Evolutionary conservation across 2,329 filamentous ascomycete genomes (phyloP), one percentile per base, ranked within the genome.

Genomic region (Fusarium metavorans): DNA sequence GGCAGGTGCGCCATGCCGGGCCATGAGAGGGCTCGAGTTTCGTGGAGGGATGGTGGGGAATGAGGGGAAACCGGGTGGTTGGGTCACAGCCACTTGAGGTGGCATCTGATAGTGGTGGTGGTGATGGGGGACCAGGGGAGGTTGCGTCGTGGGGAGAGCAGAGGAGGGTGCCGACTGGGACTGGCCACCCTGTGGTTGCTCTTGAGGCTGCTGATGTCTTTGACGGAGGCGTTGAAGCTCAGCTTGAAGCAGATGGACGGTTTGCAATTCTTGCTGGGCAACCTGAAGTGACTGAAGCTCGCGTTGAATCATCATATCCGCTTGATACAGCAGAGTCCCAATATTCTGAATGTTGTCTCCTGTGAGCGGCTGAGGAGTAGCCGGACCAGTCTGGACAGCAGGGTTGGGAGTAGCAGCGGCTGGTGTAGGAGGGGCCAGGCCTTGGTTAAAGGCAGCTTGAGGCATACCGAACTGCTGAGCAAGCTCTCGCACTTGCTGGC

Each of bases 271-370:
- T 37, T 92, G 88, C 60, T 93, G 89, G 18, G 91, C 90, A 37
- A 89, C 79, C 54, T 92, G 89, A 20, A 96, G 84, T 48, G 84
- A 85, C 56, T 89, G 87, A 37, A 94, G 87, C 78, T 95, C 93
- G 65, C 91, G 89, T 75, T 92, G 87, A 27, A 97, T 87, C 64
- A 93, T 89, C 64, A 92, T 88, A 74, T 95, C 92, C 16, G 94
- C 87, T 45, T 92, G 88, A 37, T 88, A 85, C 37, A 97, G 84
- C 65, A 94, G 90, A 16, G 85, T 83, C 59, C 90, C 87, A 30
- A 93, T 87, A 2, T 86, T 85, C 50, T 83, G 81, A n/a, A 84
- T 59, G 48, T 79, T 81, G 48, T 83, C 81, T 9, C 78, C 80
- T 13, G 75, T 70, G 27, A 69, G 66, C 2, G 77, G 67, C 39